phyloP scores from a whole-genome alignment of 139 green algal genomes.

The Tetradesmus obliquus region DNA sequence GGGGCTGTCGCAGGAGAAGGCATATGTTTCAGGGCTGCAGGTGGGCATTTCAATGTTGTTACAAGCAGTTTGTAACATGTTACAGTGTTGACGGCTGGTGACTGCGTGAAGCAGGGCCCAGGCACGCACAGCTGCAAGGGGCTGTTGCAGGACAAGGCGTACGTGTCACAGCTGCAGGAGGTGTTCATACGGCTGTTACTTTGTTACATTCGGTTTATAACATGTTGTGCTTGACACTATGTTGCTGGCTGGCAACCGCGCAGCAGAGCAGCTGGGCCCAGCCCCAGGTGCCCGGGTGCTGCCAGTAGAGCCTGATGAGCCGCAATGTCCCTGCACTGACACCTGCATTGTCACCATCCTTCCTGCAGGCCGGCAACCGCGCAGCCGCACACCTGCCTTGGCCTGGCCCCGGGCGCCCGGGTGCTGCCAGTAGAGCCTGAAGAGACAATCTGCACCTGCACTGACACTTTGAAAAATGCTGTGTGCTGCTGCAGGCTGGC shows the following conservation, averaged over 20 bases:
- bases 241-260: background rate
- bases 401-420: background rate
- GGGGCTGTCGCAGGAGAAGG: conserved; percentile 87
- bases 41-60: conserved; percentile 32
- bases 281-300: background rate
- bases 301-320: background rate
- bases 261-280: background rate
- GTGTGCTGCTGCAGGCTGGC: conserved; percentile 20
- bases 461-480: background rate
- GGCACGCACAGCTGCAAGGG: background rate
- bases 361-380: conserved; percentile 13
- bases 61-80: background rate
- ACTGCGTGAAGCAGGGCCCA: background rate
- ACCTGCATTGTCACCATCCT: background rate
- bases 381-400: background rate
- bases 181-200: background rate
- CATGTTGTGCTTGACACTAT: too few relatives aligned
- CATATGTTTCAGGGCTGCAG: conserved; percentile 82
- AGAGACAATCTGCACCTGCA: conserved; percentile 10
- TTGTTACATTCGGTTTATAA: too few relatives aligned
- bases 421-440: conserved; percentile 8
- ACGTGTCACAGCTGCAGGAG: conserved; percentile 22
- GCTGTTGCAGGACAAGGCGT: background rate
- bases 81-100: background rate
- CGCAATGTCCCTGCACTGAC: background rate